A percentile compares a stretch with the other conserved stretches of the same genome.
Conservation (phyloP, 116 monocot species). For the Iris pallida region DNA sequence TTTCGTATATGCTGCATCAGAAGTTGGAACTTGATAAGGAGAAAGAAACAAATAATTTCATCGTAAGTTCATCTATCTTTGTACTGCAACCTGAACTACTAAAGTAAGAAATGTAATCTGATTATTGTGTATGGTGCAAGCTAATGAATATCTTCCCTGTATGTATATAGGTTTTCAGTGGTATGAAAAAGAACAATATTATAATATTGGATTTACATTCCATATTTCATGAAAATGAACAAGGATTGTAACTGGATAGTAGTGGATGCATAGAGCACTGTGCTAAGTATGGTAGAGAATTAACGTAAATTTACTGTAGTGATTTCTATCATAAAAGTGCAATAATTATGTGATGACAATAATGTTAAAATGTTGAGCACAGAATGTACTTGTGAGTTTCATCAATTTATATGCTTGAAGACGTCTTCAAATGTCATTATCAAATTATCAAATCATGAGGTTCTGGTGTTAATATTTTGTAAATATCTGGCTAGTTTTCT, state of each 20-base stretch:
- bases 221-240: neutral
- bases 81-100: neutral
- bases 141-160: neutral
- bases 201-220: neutral
- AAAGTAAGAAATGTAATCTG: neutral
- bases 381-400: too few relatives aligned
- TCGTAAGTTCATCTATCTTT: conserved; percentile 39
- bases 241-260: neutral
- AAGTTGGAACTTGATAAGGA: conserved; percentile 46
- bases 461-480: too few relatives aligned
- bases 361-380: too few relatives aligned
- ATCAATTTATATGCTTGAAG: too few relatives aligned
- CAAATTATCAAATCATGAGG: too few relatives aligned
- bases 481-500: too few relatives aligned
- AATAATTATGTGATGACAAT: too few relatives aligned
- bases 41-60: conserved; percentile 35
- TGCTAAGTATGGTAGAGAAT: too few relatives aligned
- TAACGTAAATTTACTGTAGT: too few relatives aligned
- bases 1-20: conserved; percentile 49
- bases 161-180: neutral
- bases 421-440: too few relatives aligned
- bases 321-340: too few relatives aligned
- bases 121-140: neutral
- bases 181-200: neutral
- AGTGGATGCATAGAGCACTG: too few relatives aligned